Evolutionary conservation across 257 asterid genomes (phyloP), one percentile per base, ranked within the genome.

Genomic region (Salvia splendens): DNA sequence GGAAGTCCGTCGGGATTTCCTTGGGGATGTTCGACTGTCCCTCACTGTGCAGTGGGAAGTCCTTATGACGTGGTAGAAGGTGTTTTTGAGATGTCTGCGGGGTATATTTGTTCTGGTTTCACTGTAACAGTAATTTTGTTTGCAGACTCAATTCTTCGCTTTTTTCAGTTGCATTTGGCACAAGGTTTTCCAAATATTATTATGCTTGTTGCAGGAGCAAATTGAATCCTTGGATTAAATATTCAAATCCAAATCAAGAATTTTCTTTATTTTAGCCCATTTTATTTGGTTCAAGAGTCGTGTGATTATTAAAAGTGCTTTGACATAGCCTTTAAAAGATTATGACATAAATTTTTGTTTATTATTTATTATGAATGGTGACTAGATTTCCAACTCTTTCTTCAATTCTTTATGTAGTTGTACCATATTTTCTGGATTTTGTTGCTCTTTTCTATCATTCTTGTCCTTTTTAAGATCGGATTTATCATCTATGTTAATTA

Each of bases 91-190:
- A n/a, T n/a, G n/a, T n/a, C n/a, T n/a, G n/a, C n/a, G n/a, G n/a
- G n/a, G n/a, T n/a, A 64, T 65, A 67, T 71, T 68, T 59, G 38
- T 75, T 65, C 64, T 63, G 57, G 30, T 64, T 63, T 68, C 71
- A 49, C 66, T 77, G 81, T 72, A 77, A 71, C 61, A 62, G 52
- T 73, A 73, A 49, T 60, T 72, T 76, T 73, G 68, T 40, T 54
- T 49, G 73, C 12, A 60, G 1, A 40, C 56, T 12, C 62, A 43
- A 42, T 30, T 71, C 48, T 53, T 61, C 12, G 1, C 55, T 35
- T 68, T 38, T 28, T 40, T 40, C 59, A 20, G 52, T 48, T 68
- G 53, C 53, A 77, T 47, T 14, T 24, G 55, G 49, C 63, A 55
- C 30, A 35, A 52, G 40, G 48, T 10, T 61, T 63, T 54, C 46